Percentiles rank a stretch among this genome's conserved stretches.
Conservation (phyloP, 2,329 filamentous ascomycete genomes). For the Aureobasidium sp. region DNA sequence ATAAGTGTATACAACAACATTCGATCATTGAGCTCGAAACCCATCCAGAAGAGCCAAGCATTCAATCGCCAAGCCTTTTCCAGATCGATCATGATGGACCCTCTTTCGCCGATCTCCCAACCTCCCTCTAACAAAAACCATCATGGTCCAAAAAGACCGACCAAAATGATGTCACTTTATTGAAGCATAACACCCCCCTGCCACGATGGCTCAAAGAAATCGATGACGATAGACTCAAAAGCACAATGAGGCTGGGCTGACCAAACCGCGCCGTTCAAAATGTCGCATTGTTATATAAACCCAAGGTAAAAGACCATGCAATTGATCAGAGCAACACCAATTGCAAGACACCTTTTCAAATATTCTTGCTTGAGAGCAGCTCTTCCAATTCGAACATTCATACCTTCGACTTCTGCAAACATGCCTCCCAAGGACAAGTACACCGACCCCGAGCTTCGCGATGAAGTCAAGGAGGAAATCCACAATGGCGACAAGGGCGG, state of each 20-base stretch:
- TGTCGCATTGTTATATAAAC: not conserved
- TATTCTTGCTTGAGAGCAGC: not conserved
- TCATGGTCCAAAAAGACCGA: not conserved
- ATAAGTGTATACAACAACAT: not conserved
- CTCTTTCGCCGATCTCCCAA: conserved; percentile 1
- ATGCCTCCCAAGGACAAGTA: conserved; percentile 45
- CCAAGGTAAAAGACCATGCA: not conserved
- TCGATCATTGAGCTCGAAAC: not conserved
- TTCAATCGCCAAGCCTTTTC: conserved; percentile 3
- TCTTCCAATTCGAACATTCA: not conserved
- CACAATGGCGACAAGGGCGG: conserved; percentile 41
- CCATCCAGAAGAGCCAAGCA: not conserved
- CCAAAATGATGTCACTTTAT: conserved; percentile 4
- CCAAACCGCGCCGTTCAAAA: not conserved
- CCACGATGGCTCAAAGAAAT: conserved; percentile 6
- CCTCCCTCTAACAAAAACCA: not conserved
- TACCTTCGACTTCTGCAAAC: not conserved
- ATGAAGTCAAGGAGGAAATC: conserved; percentile 42
- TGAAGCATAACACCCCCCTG: not conserved
- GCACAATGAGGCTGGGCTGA: not conserved
- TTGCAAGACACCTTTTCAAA: not conserved
- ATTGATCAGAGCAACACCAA: not conserved
- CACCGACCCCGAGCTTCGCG: conserved; percentile 40
- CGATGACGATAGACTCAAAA: conserved; percentile 1
- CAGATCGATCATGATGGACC: not conserved